Base-by-base conservation (phyloP, 768 basidiomycete species). In the Epithele typhae region DNA sequence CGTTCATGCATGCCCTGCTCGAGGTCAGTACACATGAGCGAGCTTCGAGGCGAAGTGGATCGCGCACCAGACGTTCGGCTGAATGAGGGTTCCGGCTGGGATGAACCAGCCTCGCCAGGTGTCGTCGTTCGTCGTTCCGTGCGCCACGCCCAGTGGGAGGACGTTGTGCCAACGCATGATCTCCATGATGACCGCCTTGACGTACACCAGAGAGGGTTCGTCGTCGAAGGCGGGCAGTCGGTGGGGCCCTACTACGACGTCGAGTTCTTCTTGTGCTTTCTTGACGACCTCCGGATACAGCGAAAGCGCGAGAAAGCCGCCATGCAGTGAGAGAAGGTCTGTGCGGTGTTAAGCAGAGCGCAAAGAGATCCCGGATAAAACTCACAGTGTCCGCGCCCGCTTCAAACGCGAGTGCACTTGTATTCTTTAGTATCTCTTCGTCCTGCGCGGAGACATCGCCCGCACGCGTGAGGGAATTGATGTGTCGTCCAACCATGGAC, bases 21-120 rank as follows among this genome's bases (percentile, higher is more conserved):
- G n/a, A 19, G 11, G 5, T 14, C 17, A 22, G 37, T 38, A 11
- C 6, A 18, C 5, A 22, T 12, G 19, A 21, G 23, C 5, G 18
- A 22, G 12, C 18, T 38, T 9, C 4, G 15, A 21, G n/a, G n/a
- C n/a, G 23, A 1, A 12, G 37, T 4, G 9, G 18, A 5, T 21
- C 9, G 23, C 12, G n/a, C 11, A 52, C 54, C 54, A 55, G 17
- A 43, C 32, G 44, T 55, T 55, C 8, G 45, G 39, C 14, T 58
- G 30, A 1, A 58, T 37, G 3, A 45, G 38, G 2, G 53, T 39
- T 5, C 66, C 65, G 35, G 61, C 59, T 0, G 67, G 68, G 25
- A 73, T 70, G 45, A 64, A 70, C 34, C 66, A 53, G 3, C 68
- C 70, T 3, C 58, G 53, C 45, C 70, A 70, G 2, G 65, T 68